Base-by-base conservation (phyloP, 768 basidiomycete species). In the Sutorius australiensis region DNA sequence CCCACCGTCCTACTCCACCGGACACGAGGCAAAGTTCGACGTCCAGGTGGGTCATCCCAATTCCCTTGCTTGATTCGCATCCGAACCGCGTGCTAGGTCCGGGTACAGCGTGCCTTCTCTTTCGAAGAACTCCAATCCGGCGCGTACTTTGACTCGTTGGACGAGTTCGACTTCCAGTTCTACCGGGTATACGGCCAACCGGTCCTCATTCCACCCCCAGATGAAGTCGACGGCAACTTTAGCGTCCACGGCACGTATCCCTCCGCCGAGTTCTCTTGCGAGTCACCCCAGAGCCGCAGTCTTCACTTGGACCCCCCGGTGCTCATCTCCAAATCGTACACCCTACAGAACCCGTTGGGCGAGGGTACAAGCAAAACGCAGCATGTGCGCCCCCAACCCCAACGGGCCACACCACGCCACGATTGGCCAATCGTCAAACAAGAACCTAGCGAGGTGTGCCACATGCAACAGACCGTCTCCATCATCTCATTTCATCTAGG, bases 61-160 rank as follows among this genome's bases (percentile, higher is more conserved):
- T 19, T 16, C 0, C 7, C 46, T 30, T 21, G 16, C 11, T 30
- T 10, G 2, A 42, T 27, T 5, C 43, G 0, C 55, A 19, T 33
- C 24, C 37, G 16, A 44, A 54, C 54, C 40, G 38, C 48, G 12
- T 37, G 5, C 1, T 10, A 69, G 68, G 58, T 70, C 43, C 67
- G 58, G 3, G 67, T 67, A 0, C 68, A 64, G 28, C 68, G 68
- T 12, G 56, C 68, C 36, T 69, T 70, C 37, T 61, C 68, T 1
- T 69, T 72, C 45, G 68, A 69, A 45, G 70, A 69, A 49, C 64
- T 69, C 19, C 70, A 69, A 44, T 69, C 70, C 0, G 70, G 68
- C 19, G 53, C 70, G 3, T 69, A 62, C 64, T 63, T 69, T 33
- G 45, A 50, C 1, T 55, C 57, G 7, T 50, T 69, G 8, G 70